phyloP scores from a whole-genome alignment of 129 eudicot species.

The Erigeron canadensis region DNA sequence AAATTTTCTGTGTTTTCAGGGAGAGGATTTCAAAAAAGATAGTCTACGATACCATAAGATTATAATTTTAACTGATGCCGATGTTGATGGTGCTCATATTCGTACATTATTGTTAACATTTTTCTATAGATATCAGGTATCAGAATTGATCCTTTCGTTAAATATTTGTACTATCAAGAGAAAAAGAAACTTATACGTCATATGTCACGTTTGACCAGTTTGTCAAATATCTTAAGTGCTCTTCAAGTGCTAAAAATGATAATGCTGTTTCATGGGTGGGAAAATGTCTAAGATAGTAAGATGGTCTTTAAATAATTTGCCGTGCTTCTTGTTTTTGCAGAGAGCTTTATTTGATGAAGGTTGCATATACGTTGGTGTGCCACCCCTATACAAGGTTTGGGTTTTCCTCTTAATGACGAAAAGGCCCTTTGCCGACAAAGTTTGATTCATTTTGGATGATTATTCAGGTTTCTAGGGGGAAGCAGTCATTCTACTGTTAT shows the following conservation, averaged over 20 bases:
- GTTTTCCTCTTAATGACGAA: background rate
- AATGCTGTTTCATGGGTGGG: background rate
- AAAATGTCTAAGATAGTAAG: background rate
- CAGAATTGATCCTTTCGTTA: background rate
- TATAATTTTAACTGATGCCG: conserved; percentile 96
- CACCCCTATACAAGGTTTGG: conserved; percentile 89
- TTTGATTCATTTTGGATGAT: conserved; percentile 23
- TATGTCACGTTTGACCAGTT: conserved; percentile 5
- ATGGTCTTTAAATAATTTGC: background rate
- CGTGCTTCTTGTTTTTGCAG: conserved; percentile 43
- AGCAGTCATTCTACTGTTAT: conserved; percentile 78
- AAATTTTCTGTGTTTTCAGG: conserved; percentile 51
- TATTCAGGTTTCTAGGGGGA: conserved; percentile 89
- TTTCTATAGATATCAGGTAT: conserved; percentile 97
- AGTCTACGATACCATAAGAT: conserved; percentile 92
- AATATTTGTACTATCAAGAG: background rate
- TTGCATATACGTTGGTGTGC: conserved; percentile 94
- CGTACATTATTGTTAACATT: conserved; percentile 88
- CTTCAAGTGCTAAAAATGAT: background rate
- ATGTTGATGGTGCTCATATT: conserved; percentile 97
- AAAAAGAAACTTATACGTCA: background rate
- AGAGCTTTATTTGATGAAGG: conserved; percentile 96
- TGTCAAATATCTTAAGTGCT: conserved; percentile 12
- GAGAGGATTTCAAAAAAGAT: conserved; percentile 90
- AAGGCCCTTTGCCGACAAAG: background rate